Conservation (phyloP, 1,139 yeast species). For the Saccharomyces pastorianus region DNA sequence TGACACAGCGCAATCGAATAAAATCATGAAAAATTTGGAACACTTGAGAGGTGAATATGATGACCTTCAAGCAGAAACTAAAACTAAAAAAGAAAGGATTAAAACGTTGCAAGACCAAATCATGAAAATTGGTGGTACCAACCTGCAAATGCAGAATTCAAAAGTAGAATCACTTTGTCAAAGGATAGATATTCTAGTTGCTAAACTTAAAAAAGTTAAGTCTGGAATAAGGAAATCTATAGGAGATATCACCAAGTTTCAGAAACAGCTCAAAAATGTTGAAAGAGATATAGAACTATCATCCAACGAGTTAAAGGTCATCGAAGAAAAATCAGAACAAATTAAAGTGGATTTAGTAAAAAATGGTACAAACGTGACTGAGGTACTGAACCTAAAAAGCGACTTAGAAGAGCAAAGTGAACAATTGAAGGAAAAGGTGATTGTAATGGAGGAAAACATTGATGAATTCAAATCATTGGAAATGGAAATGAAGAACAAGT, state of each 20-base stretch:
- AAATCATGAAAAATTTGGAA: slow-evolving; percentile 32
- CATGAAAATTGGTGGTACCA: slow-evolving; percentile 88
- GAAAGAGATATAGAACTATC: slow-evolving; percentile 34
- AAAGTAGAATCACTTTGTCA: slow-evolving; percentile 72
- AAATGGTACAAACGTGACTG: not conserved
- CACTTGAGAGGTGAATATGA: slow-evolving; percentile 22
- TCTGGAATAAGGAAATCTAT: slow-evolving; percentile 54
- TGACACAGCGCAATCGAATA: slow-evolving; percentile 34
- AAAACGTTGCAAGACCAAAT: slow-evolving; percentile 62
- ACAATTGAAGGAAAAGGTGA: slow-evolving; percentile 39
- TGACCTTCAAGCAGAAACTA: slow-evolving; percentile 46
- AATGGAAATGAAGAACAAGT: slow-evolving; percentile 55
- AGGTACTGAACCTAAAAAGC: slow-evolving; percentile 23
- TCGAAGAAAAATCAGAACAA: slow-evolving; percentile 32
- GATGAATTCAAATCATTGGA: slow-evolving; percentile 61
- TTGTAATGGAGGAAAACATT: slow-evolving; percentile 45
- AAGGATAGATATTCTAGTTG: slow-evolving; percentile 53
- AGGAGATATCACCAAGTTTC: slow-evolving; percentile 55
- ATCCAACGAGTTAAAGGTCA: slow-evolving; percentile 32
- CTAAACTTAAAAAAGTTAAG: slow-evolving; percentile 54
- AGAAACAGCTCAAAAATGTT: slow-evolving; percentile 52
- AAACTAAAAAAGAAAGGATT: slow-evolving; percentile 52
- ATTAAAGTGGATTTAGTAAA: slow-evolving; percentile 6
- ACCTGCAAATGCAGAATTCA: slow-evolving; percentile 69
- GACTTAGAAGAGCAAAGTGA: slow-evolving; percentile 25